These are phyloP conservation scores for Eucalyptus polybractea DNA, from an alignment of 345 rosid genomes.

Conservation along the genomic window DNA sequence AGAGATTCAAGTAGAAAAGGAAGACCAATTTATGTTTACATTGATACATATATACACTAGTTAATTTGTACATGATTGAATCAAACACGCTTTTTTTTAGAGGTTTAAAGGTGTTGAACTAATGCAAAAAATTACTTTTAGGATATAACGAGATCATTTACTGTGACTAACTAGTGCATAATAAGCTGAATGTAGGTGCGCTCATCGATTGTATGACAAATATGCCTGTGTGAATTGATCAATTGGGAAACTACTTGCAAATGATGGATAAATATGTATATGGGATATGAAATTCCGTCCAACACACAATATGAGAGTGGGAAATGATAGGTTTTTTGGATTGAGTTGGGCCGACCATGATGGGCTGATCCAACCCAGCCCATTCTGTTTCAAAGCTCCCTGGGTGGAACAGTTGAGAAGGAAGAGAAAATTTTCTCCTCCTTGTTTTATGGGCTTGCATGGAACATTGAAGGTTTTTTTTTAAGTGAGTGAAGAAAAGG, in stretches of 20 bases:
- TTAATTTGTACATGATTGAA: neutral
- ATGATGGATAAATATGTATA: neutral
- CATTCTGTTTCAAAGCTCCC: neutral
- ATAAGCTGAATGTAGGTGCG: neutral
- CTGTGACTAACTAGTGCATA: neutral
- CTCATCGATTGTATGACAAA: neutral
- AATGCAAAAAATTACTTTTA: neutral
- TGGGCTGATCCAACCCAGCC: neutral
- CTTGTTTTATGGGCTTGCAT: neutral
- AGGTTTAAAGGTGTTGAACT: neutral
- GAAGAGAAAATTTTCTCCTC: neutral
- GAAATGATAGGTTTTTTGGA: neutral
- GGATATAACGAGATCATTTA: neutral
- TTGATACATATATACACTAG: neutral
- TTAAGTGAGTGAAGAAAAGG: neutral
- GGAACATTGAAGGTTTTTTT: neutral
- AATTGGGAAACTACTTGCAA: neutral
- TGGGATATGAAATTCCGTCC: neutral
- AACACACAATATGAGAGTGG: neutral
- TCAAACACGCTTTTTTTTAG: neutral
- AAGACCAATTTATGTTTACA: neutral
- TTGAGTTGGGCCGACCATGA: neutral
- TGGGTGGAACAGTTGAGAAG: neutral
- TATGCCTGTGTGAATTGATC: neutral
- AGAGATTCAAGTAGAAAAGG: neutral